Conservation (phyloP, 2,329 filamentous ascomycete genomes). For the Neocatenulostroma microsporum region DNA sequence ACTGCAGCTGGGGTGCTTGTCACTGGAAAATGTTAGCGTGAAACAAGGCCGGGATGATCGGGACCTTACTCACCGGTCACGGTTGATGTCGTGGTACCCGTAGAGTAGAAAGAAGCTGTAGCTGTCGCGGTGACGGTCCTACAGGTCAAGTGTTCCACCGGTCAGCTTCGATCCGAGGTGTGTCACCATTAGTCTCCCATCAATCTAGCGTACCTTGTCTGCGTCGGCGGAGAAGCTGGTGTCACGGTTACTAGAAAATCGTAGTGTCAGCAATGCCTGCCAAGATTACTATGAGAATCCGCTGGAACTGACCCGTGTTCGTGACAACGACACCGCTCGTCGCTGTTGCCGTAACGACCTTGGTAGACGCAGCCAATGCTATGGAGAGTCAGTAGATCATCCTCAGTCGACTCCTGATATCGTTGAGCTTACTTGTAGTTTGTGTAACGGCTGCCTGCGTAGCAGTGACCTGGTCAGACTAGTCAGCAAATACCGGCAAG, state of each 20-base stretch:
- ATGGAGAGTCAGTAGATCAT: no score
- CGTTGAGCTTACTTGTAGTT: neutral
- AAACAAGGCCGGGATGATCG: no score
- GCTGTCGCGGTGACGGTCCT: neutral
- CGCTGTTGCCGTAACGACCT: slow-evolving; percentile 1
- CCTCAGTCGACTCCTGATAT: no score
- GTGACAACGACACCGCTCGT: slow-evolving; percentile 1
- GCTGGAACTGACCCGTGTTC: neutral
- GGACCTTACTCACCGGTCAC: slow-evolving; percentile 1
- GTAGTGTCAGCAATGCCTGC: no score
- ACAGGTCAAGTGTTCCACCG: no score
- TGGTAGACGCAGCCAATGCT: slow-evolving; percentile 1
- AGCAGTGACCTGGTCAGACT: neutral
- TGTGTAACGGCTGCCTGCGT: neutral
- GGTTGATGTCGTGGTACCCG: neutral
- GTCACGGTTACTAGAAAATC: no score
- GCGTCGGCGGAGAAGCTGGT: no score
- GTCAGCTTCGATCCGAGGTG: no score
- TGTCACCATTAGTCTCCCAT: no score
- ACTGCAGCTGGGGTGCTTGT: no score
- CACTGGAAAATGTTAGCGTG: neutral
- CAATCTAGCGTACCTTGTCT: no score
- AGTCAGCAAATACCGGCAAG: neutral
- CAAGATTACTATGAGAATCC: no score
- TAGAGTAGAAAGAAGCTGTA: slow-evolving; percentile 1